Evolutionary conservation across 2,329 filamentous ascomycete species (phyloP), one percentile per base, ranked within the genome.

Genomic region (Rhynchosporium agropyri): DNA sequence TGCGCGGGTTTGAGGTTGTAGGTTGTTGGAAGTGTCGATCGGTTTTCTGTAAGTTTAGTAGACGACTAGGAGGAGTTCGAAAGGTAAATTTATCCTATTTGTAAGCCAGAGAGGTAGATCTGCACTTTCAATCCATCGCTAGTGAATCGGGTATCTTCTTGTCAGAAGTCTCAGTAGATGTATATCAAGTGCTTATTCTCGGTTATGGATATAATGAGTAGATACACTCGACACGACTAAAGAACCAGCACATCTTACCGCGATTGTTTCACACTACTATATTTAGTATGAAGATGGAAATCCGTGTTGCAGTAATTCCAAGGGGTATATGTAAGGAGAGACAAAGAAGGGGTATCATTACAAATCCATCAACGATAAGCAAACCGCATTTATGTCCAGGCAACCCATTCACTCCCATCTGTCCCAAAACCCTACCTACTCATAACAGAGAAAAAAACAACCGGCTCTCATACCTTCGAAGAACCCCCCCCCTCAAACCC

Each of bases 271-370:
- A 20, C 20, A 20, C 1, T 20, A 20, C 20, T 20, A 20, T 20
- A 20, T 20, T 20, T 20, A 20, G 20, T 20, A 20, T 20, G 20
- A 20, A 20, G 1, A 20, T 20, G 20, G 20, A 20, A 20, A 20
- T 20, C 20, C 20, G 20, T 20, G 20, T 20, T 20, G 20, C 20
- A 20, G 20, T 20, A 20, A 20, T 20, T 20, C 20, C 20, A 58
- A 59, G 33, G 29, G 38, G 49, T 49, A 64, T 62, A 58, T 68
- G 64, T 63, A 65, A 64, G 31, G 68, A 67, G 67, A 67, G 67
- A 65, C 60, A 67, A 54, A 66, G 66, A 70, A 68, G 20, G 67
- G 68, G 68, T 70, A 70, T 70, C 67, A 67, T 68, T 65, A 60
- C 48, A 48, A 59, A 31, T 42, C 55, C 60, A 55, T 62, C 60